Conservation (phyloP, 2,329 filamentous ascomycete genomes). For the Arthrobotrys entomopaga region DNA sequence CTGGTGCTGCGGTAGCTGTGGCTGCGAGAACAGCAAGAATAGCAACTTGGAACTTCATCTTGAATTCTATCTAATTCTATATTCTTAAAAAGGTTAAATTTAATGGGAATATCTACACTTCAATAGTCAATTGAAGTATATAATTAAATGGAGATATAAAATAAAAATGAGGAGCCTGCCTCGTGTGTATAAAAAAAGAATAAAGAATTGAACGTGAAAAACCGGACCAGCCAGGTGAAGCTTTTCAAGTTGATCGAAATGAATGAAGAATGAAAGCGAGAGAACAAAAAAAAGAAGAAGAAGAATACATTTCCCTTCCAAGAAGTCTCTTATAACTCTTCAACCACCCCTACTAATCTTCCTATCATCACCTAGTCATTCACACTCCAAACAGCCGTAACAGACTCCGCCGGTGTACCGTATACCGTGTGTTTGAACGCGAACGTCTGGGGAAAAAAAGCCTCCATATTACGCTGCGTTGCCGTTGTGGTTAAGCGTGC, state of each 20-base stretch:
- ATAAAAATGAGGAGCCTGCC: slow-evolving; percentile 17
- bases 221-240: slow-evolving; percentile 21
- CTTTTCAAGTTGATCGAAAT: background rate
- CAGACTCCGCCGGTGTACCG: slow-evolving; percentile 6
- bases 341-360: background rate
- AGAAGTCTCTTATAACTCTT: too few species aligned
- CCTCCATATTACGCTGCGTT: slow-evolving; percentile 5
- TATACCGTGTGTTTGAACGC: background rate
- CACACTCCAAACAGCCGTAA: background rate
- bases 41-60: slow-evolving; percentile 6
- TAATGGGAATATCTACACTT: too few species aligned
- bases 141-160: background rate
- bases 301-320: too few species aligned
- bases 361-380: slow-evolving; percentile 4
- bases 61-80: background rate
- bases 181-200: slow-evolving; percentile 8
- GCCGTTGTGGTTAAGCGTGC: slow-evolving; percentile 7
- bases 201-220: slow-evolving; percentile 19
- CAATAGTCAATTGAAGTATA: background rate
- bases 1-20: slow-evolving; percentile 4
- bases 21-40: slow-evolving; percentile 1
- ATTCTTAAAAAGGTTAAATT: background rate
- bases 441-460: background rate
- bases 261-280: slow-evolving; percentile 1
- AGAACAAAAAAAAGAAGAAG: background rate